Evolutionary conservation across 2,329 filamentous ascomycete species (phyloP).

Genomic region (Periconia macrospinosa): DNA sequence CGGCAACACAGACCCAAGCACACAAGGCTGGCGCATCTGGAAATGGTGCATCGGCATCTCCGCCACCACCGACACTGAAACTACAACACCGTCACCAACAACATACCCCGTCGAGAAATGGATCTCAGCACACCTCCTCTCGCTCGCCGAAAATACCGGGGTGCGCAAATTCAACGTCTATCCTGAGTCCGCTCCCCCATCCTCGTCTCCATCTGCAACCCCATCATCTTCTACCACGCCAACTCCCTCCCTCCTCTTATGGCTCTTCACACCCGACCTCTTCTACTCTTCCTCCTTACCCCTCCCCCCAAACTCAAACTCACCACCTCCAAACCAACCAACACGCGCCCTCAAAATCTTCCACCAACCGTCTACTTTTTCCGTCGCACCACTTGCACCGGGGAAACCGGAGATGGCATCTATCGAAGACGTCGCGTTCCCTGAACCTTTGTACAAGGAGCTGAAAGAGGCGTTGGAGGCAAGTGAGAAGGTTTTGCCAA

Average conservation of each 20-base stretch:
- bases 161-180: constrained; percentile 61
- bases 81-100: constrained; percentile 1
- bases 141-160: constrained; percentile 58
- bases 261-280: constrained; percentile 64
- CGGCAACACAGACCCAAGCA: constrained; percentile 45
- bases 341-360: constrained; percentile 61
- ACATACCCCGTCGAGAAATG: constrained; percentile 42
- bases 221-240: no score
- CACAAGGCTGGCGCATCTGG: constrained; percentile 53
- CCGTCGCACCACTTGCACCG: constrained; percentile 16
- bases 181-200: constrained; percentile 3
- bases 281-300: constrained; percentile 54
- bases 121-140: constrained; percentile 60
- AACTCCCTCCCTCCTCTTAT: constrained; percentile 47
- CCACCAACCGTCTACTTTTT: constrained; percentile 45
- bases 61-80: background rate
- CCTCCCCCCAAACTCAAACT: constrained; percentile 9
- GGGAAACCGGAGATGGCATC: constrained; percentile 44
- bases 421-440: constrained; percentile 57
- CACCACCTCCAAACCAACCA: constrained; percentile 33
- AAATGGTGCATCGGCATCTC: constrained; percentile 50
- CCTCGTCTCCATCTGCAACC: background rate
- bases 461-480: constrained; percentile 50
- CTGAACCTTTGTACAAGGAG: constrained; percentile 52
- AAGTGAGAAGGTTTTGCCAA: constrained; percentile 59